Evolutionary conservation across 768 basidiomycete species (phyloP).

Genomic region (Porpolomopsis calyptriformis): DNA sequence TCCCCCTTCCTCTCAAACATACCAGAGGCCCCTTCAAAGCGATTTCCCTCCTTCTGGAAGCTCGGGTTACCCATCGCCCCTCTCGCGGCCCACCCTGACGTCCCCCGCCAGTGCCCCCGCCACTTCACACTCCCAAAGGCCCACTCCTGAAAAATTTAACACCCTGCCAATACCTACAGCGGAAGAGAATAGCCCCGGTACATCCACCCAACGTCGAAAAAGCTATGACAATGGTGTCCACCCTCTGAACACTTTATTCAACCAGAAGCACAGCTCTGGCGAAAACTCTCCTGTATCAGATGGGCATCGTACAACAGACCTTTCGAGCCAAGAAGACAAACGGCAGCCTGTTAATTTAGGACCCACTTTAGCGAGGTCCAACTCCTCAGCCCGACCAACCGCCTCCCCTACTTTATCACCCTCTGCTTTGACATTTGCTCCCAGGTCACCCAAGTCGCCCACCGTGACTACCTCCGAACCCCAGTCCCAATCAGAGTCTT

Average conservation of each 20-base stretch:
- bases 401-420: conserved; percentile 21
- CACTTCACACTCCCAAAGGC: not conserved
- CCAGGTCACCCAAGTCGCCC: conserved; percentile 18
- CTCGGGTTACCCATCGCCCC: not conserved
- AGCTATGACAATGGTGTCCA: conserved; percentile 38
- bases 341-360: too few relatives aligned
- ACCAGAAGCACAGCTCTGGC: conserved; percentile 14
- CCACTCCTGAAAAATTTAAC: conserved; percentile 28
- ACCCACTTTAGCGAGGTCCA: too few relatives aligned
- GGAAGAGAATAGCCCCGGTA: conserved; percentile 11
- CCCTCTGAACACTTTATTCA: conserved; percentile 29
- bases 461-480: conserved; percentile 17
- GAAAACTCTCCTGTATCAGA: not conserved
- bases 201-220: conserved; percentile 24
- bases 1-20: conserved; percentile 19
- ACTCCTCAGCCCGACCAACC: conserved; percentile 14
- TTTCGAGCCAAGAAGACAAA: conserved; percentile 23
- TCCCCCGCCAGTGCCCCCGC: not conserved
- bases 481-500: conserved; percentile 26
- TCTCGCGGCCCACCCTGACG: not conserved
- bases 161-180: conserved; percentile 30
- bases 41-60: not conserved
- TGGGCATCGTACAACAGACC: conserved; percentile 6
- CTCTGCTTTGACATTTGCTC: conserved; percentile 19
- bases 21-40: not conserved